These are phyloP conservation scores for Dunaliella sp. DNA, from an alignment of 139 green algal species.

Conservation along the genomic window DNA sequence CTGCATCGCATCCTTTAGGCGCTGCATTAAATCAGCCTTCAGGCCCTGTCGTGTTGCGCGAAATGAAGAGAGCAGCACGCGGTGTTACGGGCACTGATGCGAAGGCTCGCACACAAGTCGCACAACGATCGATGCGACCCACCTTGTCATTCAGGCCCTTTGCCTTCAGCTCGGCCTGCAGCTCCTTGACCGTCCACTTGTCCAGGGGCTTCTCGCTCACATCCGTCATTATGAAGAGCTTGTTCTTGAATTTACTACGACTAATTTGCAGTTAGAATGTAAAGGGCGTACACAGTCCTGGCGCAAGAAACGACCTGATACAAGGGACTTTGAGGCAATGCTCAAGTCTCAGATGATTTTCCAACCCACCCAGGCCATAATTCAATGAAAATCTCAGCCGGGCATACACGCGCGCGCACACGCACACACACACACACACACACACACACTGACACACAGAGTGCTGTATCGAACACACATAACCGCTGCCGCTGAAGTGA, in stretches of 20 bases:
- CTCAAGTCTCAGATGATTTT: too few relatives aligned
- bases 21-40: constrained; percentile 29
- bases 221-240: background rate
- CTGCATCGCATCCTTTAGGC: constrained; percentile 20
- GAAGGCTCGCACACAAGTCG: too few relatives aligned
- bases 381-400: too few relatives aligned
- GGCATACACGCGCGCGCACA: background rate
- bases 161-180: constrained; percentile 1
- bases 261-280: too few relatives aligned
- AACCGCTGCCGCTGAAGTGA: too few relatives aligned
- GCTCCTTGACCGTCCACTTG: constrained; percentile 14
- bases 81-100: too few relatives aligned
- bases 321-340: too few relatives aligned
- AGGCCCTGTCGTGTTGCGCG: constrained; percentile 12
- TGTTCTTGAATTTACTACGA: background rate
- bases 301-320: too few relatives aligned
- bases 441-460: background rate
- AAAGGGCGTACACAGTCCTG: too few relatives aligned
- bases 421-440: background rate
- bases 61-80: too few relatives aligned
- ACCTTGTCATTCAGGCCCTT: background rate
- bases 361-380: too few relatives aligned
- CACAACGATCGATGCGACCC: background rate
- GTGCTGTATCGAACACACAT: background rate
- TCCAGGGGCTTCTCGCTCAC: constrained; percentile 9